phyloP scores from a whole-genome alignment of 2,329 filamentous ascomycete species.

The Raffaelea albimanens region DNA sequence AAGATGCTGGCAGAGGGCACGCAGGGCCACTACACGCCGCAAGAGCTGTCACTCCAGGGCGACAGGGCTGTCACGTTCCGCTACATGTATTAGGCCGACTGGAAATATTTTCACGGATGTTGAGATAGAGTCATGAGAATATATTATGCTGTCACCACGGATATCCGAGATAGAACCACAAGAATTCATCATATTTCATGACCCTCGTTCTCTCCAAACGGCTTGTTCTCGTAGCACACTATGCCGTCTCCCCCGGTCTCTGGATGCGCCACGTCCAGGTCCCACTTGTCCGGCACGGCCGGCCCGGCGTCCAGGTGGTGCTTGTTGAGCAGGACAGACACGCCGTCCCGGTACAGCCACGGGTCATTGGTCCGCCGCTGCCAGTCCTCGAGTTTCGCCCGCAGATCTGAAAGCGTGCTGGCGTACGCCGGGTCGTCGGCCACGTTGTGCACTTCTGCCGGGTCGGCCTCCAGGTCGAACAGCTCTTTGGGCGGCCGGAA shows the following conservation, averaged over 20 bases:
- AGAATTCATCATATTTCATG: too few relatives aligned
- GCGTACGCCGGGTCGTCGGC: constrained; percentile 19
- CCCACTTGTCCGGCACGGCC: constrained; percentile 17
- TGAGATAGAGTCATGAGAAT: too few relatives aligned
- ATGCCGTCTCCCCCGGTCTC: neutral
- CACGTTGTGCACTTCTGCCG: constrained; percentile 16
- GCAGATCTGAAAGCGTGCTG: constrained; percentile 22
- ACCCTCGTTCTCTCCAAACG: neutral
- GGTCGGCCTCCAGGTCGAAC: constrained; percentile 34
- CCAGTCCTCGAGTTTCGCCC: constrained; percentile 18
- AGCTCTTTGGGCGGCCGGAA: constrained; percentile 34
- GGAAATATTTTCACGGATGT: too few relatives aligned
- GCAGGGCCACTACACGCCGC: constrained; percentile 26
- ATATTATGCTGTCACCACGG: too few relatives aligned
- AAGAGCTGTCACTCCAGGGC: constrained; percentile 48
- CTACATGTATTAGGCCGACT: constrained; percentile 53
- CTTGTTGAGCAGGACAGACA: constrained; percentile 10
- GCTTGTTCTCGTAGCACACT: neutral
- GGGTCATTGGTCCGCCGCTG: constrained; percentile 18
- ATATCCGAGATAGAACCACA: too few relatives aligned
- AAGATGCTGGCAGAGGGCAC: constrained; percentile 32
- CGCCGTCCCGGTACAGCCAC: constrained; percentile 19
- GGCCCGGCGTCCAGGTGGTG: constrained; percentile 13
- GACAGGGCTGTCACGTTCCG: constrained; percentile 54
- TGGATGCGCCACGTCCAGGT: constrained; percentile 2